Evolutionary conservation across 345 rosid species (phyloP), one percentile per base, ranked within the genome.

Genomic region (Dipteronia dyeriana): DNA sequence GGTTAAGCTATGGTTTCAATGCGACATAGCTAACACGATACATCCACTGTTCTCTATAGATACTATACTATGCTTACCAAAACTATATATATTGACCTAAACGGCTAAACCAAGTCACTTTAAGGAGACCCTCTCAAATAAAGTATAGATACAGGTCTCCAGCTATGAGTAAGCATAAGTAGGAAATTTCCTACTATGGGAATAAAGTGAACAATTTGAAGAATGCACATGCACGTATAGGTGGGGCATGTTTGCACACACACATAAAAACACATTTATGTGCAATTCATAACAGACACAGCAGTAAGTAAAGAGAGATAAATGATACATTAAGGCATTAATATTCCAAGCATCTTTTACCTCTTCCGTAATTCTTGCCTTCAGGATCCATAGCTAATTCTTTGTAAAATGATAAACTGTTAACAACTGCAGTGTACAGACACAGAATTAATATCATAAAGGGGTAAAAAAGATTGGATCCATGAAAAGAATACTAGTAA

Each of bases 321-420:
- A 47, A n/a, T 5, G 22, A 7, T 10, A 61, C 22, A 29, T 13
- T 22, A 34, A 60, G 26, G 43, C n/a, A 71, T 29, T 56, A 70
- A 39, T 54, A 26, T 34, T 74, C 29, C 13, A 63, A 63, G 31
- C 72, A 54, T 51, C 39, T 65, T 78, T 66, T 86, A 90, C 96
- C 96, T 81, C 83, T 82, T 82, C 94, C 96, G 79, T 87, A 91
- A 63, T 86, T 90, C 84, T 87, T 90, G 84, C 80, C 84, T 78
- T 91, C 92, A 66, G 81, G 79, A 84, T 91, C 94, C 96, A 91
- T 91, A 75, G 61, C 68, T 85, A 85, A 75, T 72, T 70, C 79
- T 68, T 77, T 74, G 38, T 49, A 59, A 72, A 73, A 66, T 26
- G 45, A 73, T 5, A 72, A 76, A 80, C 39, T 82, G 85, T 81